These are phyloP conservation scores for Trichoderma lentiforme DNA, from an alignment of 2,329 filamentous ascomycete species.

Conservation along the genomic window DNA sequence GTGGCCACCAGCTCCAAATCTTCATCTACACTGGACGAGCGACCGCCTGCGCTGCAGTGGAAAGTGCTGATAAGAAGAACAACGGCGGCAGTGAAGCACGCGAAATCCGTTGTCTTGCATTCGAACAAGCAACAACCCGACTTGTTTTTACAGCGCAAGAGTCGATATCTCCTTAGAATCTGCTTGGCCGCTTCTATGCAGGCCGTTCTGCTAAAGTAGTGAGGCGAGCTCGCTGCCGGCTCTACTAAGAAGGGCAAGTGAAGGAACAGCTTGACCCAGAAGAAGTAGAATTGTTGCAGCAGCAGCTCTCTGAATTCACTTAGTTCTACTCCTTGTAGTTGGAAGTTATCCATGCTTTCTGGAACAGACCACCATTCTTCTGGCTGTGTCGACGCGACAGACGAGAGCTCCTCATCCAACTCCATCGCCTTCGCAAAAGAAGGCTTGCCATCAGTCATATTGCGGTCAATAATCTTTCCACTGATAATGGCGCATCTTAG, in stretches of 20 bases:
- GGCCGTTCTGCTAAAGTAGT: conserved; percentile 31
- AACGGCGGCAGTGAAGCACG: conserved; percentile 43
- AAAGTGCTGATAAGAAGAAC: conserved; percentile 38
- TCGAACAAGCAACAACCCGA: conserved; percentile 36
- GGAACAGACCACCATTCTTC: conserved; percentile 37
- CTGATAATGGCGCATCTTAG: conserved; percentile 33
- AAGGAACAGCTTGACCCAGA: conserved; percentile 42
- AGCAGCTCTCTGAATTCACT: conserved; percentile 35
- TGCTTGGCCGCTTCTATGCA: conserved; percentile 18
- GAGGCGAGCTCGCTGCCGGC: conserved; percentile 32
- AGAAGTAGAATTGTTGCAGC: conserved; percentile 41
- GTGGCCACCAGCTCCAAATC: conserved; percentile 10
- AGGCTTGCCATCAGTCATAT: conserved; percentile 32
- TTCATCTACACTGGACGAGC: background rate
- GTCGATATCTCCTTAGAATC: conserved; percentile 27
- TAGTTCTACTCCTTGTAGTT: conserved; percentile 13
- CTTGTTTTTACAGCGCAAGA: conserved; percentile 31
- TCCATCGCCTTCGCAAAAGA: conserved; percentile 36
- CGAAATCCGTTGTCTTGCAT: conserved; percentile 45
- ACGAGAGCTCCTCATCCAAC: conserved; percentile 41
- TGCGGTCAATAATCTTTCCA: conserved; percentile 43
- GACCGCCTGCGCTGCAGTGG: background rate
- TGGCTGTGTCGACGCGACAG: conserved; percentile 35
- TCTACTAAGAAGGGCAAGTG: conserved; percentile 42
- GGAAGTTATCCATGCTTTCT: conserved; percentile 20